Conservation (phyloP, 2,329 filamentous ascomycete genomes). For the Amphichorda felina region DNA sequence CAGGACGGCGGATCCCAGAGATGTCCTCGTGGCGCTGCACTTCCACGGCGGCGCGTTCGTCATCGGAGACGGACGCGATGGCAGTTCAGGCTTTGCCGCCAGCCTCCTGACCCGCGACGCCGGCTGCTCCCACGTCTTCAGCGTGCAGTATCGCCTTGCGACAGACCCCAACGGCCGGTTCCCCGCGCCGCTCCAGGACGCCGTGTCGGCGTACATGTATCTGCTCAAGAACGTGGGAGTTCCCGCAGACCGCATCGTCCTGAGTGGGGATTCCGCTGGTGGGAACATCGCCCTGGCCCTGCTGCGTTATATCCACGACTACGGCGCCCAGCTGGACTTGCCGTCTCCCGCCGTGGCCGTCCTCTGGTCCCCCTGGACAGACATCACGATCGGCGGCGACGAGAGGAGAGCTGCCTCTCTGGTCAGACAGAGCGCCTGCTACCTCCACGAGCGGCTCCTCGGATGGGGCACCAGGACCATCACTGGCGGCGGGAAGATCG, state of each 20-base stretch:
- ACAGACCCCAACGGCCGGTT: constrained; percentile 9
- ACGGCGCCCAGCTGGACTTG: constrained; percentile 2
- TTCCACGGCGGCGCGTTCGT: constrained; percentile 19
- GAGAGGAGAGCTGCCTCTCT: no score
- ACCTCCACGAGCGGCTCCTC: background rate
- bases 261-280: constrained; percentile 19
- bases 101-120: constrained; percentile 9
- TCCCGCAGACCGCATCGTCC: constrained; percentile 10
- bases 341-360: background rate
- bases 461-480: background rate
- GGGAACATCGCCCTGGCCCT: constrained; percentile 16
- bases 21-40: constrained; percentile 9
- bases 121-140: constrained; percentile 11
- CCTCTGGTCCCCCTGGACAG: constrained; percentile 3
- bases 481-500: background rate
- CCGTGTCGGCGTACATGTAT: constrained; percentile 15
- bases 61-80: constrained; percentile 15
- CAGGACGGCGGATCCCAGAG: background rate
- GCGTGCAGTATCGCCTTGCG: constrained; percentile 16
- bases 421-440: background rate
- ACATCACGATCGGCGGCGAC: background rate
- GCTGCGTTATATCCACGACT: constrained; percentile 14
- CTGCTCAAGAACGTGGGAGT: constrained; percentile 11
- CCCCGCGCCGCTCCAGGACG: constrained; percentile 18
- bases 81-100: constrained; percentile 12